Evolutionary conservation across 768 basidiomycete genomes (phyloP).

Genomic region (Calocybe indica): DNA sequence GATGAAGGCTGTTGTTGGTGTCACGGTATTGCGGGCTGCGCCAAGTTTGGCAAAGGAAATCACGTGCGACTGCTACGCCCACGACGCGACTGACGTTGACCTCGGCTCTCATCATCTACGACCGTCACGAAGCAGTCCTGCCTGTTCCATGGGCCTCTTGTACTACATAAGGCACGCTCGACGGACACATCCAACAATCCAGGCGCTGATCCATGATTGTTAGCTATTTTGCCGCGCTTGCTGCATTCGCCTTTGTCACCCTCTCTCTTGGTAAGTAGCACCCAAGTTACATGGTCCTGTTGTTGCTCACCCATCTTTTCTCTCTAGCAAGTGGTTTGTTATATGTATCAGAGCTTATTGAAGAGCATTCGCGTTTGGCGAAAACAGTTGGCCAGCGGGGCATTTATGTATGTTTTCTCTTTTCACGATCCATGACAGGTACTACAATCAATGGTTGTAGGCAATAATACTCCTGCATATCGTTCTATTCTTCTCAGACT

Average conservation of each 20-base stretch:
- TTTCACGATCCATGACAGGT: background rate
- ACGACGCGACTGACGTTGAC: background rate
- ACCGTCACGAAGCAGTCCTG: no score
- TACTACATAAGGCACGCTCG: constrained; percentile 53
- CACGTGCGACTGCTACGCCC: background rate
- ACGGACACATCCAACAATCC: background rate
- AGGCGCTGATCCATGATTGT: constrained; percentile 1
- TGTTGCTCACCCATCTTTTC: constrained; percentile 1
- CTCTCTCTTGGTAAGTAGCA: constrained; percentile 71
- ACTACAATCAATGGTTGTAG: constrained; percentile 33
- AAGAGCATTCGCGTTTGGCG: constrained; percentile 82
- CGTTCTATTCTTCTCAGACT: constrained; percentile 73
- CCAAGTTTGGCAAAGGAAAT: background rate
- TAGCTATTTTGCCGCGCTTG: constrained; percentile 72
- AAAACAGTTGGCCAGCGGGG: constrained; percentile 78
- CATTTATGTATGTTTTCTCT: constrained; percentile 69
- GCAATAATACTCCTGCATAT: constrained; percentile 73
- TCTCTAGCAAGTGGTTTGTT: constrained; percentile 81
- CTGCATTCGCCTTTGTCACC: constrained; percentile 86
- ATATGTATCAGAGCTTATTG: constrained; percentile 92
- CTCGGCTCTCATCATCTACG: no score
- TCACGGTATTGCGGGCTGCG: constrained; percentile 5
- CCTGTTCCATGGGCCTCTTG: constrained; percentile 41
- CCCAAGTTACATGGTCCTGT: background rate
- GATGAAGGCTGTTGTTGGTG: constrained; percentile 8